Base-by-base conservation (phyloP, 2,329 filamentous ascomycete species). In the Botrytis galanthina region DNA sequence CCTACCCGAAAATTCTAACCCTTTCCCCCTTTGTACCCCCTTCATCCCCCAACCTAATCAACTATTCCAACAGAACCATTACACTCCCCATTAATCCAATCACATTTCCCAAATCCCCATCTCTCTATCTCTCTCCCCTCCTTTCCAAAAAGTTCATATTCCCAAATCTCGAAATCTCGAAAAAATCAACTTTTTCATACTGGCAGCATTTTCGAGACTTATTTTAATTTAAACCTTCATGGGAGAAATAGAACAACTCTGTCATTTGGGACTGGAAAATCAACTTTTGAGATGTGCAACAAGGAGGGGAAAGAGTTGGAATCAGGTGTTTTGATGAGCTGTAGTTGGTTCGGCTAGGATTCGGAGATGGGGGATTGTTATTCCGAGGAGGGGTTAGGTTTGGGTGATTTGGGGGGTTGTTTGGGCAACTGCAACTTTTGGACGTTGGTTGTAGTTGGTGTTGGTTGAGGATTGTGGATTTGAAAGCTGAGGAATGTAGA, bases 91-190 rank as follows among this genome's bases (percentile, higher is more conserved):
- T n/a, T 0, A 12, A 51, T n/a, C 10, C 26, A 51, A 51, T 6
- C n/a, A 6, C 1, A 1, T n/a, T 18, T 29, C n/a, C 8, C 51
- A 54, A 16, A 18, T 1, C 51, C 51, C 1, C 1, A 54, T 16
- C 1, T 2, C 14, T 3, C 3, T 1, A 4, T 54, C n/a, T 29
- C n/a, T 9, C 51, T 1, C 0, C 14, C 2, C 26, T 14, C 4
- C 14, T 51, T n/a, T 3, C 10, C 26, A n/a, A n/a, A 51, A n/a
- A 14, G 10, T n/a, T 26, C 0, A 51, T n/a, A 1, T 29, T 54
- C 51, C 26, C 14, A 54, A 8, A 29, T 29, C 14, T 29, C n/a
- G 18, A 29, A 54, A 54, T 8, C 14, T 18, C n/a, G 0, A 14
- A 54, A 54, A 29, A 54, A 29, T 54, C 14, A 54, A 54, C 51